Base-by-base conservation (phyloP, 352 stramenopile genomes). In the Pythium guiyangense region DNA sequence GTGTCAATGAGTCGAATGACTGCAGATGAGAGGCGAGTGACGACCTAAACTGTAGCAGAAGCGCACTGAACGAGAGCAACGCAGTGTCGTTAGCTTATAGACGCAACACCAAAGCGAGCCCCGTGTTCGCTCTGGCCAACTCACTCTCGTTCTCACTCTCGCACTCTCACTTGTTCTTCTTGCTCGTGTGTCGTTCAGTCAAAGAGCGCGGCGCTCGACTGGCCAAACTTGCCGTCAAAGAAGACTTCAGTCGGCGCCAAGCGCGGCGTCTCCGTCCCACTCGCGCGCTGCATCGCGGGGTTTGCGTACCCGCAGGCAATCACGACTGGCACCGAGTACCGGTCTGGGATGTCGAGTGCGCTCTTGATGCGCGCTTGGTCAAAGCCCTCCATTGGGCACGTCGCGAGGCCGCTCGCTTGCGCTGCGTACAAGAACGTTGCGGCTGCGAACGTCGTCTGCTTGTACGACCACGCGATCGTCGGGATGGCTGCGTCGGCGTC, bases 161-260 rank as follows among this genome's bases (percentile, higher is more conserved):
- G n/a, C n/a, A n/a, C n/a, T n/a, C n/a, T n/a, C n/a, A n/a, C n/a
- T n/a, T n/a, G n/a, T n/a, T n/a, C n/a, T n/a, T n/a, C n/a, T n/a
- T n/a, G n/a, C n/a, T n/a, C n/a, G n/a, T n/a, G n/a, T n/a, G n/a
- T n/a, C n/a, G n/a, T n/a, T n/a, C n/a, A n/a, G 12, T 59, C 52
- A 50, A 93, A 88, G 60, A 91, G 65, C 43, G 72, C 62, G 20
- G 75, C 66, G 53, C 71, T 86, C 4, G 78, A 87, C 18, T 76
- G 49, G 45, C 86, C 86, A 59, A 93, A 94, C 55, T 89, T 92
- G 53, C 83, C 84, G 57, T 90, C 78, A 35, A 94, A 96, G 60
- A 96, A 94, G 18, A 96, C 57, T 51, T 92, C 74, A 3, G 71
- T 79, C 8, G 72, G 78, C 17, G 73, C 46, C 15, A 95, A 64